Evolutionary conservation across 305 asterid species (phyloP), one percentile per base, ranked within the genome.

Genomic region (Fraxinus ornus): DNA sequence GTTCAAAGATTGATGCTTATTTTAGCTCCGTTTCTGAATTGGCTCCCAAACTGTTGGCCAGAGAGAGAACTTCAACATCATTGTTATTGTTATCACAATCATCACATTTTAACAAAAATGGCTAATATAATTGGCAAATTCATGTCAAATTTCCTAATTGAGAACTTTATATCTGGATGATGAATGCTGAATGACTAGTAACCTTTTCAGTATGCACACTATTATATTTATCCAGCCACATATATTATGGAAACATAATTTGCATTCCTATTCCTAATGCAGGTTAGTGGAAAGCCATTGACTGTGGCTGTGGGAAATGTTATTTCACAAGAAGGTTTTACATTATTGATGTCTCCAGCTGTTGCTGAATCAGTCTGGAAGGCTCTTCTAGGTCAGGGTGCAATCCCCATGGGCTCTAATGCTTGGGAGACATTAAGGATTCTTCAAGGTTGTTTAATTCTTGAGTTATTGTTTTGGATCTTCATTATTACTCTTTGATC

Each of bases 351-450:
- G 91, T 84, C 97, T 77, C 95, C 92, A 60, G 86, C 89, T 80
- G 89, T 92, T 84, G 92, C 96, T 81, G 88, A 82, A 79, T 75
- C 91, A 8, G 87, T 95, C 72, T 88, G 91, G 97, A 94, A 92
- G 80, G 89, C 97, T 88, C 92, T 94, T 89, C 72, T 85, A 71
- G 88, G 84, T 83, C 95, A 88, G 74, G 97, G 99, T 82, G 94
- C 96, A 10, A 80, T 91, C 81, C 91, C 94, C 33, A 90, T 94
- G 95, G 90, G 97, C 74, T 79, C 93, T 71, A 87, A 84, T 83
- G 95, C 96, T 79, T 93, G 97, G 97, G 99, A 95, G 90, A 94
- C 91, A n/a, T 80, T 93, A 82, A 89, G 99, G 88, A 89, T 95
- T 86, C 91, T 94, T 86, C 96, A 86, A 94, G 99, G 99, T 95